A percentile compares a stretch with the other conserved stretches of the same genome.
phyloP scores from a whole-genome alignment of 1,139 yeast genomes.

The Pichia sp. region DNA sequence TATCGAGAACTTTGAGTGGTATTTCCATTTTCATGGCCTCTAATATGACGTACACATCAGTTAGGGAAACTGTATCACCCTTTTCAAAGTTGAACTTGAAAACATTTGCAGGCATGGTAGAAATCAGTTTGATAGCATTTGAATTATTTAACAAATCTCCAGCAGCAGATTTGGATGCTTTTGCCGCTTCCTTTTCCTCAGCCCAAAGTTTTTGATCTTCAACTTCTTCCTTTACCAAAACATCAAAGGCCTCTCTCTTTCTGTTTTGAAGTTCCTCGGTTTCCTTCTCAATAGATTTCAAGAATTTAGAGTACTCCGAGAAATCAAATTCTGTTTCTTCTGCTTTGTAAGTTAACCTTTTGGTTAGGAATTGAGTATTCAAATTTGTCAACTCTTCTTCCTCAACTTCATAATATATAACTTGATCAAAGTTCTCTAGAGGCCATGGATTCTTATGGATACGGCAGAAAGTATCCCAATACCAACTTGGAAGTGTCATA shows the following conservation, averaged over 20 bases:
- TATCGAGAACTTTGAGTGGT: slow-evolving; percentile 32
- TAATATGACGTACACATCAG: slow-evolving; percentile 36
- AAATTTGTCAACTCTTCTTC: slow-evolving; percentile 31
- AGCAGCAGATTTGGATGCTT: slow-evolving; percentile 25
- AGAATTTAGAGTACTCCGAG: slow-evolving; percentile 30
- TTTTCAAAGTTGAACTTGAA: slow-evolving; percentile 31
- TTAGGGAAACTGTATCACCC: slow-evolving; percentile 34
- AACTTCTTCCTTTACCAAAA: slow-evolving; percentile 29
- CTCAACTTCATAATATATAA: slow-evolving; percentile 36
- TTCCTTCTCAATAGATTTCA: slow-evolving; percentile 31
- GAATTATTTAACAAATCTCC: slow-evolving; percentile 30
- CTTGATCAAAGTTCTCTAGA: slow-evolving; percentile 36
- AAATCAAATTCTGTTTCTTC: slow-evolving; percentile 33
- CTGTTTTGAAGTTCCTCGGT: slow-evolving; percentile 20
- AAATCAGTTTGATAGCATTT: slow-evolving; percentile 26
- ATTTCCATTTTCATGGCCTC: slow-evolving; percentile 50
- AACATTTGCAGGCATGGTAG: slow-evolving; percentile 35
- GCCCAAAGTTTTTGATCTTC: slow-evolving; percentile 31
- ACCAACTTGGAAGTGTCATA: slow-evolving; percentile 36
- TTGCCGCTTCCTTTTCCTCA: slow-evolving; percentile 30
- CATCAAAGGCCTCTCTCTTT: slow-evolving; percentile 28
- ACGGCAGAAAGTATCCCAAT: slow-evolving; percentile 38
- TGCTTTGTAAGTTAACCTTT: slow-evolving; percentile 30
- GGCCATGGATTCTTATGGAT: slow-evolving; percentile 36
- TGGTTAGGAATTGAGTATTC: slow-evolving; percentile 32